Base-by-base conservation (phyloP, 208 protist species). In the Novymonas esmeraldas region DNA sequence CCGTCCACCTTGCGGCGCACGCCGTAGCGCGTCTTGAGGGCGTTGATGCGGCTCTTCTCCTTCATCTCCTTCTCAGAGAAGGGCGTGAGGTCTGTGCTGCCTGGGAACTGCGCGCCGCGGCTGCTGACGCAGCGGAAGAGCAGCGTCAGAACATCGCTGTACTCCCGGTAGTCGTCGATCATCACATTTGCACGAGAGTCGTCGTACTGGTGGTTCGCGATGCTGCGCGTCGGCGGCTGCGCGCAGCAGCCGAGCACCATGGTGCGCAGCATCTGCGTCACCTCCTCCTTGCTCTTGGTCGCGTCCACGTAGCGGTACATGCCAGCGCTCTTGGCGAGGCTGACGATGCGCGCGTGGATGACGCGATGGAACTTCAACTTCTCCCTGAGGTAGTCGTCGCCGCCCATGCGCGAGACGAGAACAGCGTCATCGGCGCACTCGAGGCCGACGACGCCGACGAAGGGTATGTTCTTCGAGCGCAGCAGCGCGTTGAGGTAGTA, bases 331-430 rank as follows among this genome's bases (percentile, higher is more conserved):
- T 81, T 83, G 36, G 90, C 87, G n/a, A 93, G 62, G 50, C 70
- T 83, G n/a, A 84, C 78, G 38, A 95, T 75, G 51, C 86, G 81
- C 6, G 82, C 78, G 61, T 95, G 90, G 42, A 90, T 91, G 59
- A 93, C 85, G 57, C 87, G 86, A 57, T 93, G 90, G 64, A 89
- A 93, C 75, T 95, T 95, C 39, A 93, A 63, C 70, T 91, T 90
- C 59, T 95, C 86, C 52, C 69, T 67, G 36, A 90, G 60, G 45
- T 93, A 71, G 46, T 84, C 76, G 51, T 73, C 76, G 13, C 84
- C 86, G 46, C 81, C 80, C 76, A 95, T 86, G 71, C 90, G 90
- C 51, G 81, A 41, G 13, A 95, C 64, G 10, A 95, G 77, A 16
- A 83, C 52, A 16, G 84, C 77, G 67, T 95, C 86, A 42, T 85